These are phyloP conservation scores for Euclidium syriacum DNA, from an alignment of 345 rosid species.

Conservation along the genomic window DNA sequence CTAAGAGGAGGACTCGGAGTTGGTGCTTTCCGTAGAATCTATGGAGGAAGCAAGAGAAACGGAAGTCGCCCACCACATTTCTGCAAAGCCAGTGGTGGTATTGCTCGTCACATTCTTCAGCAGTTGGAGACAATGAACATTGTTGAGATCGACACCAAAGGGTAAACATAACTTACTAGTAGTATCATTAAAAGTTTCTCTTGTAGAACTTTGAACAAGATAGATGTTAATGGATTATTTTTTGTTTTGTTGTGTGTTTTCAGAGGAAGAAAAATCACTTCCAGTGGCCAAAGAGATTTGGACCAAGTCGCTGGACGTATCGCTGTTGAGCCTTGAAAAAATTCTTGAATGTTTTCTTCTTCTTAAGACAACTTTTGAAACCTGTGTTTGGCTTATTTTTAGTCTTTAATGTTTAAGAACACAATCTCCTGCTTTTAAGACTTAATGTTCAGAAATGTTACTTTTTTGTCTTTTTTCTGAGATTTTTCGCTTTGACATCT, in stretches of 20 bases:
- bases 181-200: not conserved
- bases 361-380: slow-evolving; percentile 18
- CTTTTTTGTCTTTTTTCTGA: not conserved
- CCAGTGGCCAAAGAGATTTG: slow-evolving; percentile 81
- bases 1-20: slow-evolving; percentile 91
- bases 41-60: slow-evolving; percentile 85
- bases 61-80: slow-evolving; percentile 83
- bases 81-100: slow-evolving; percentile 83
- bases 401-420: not conserved
- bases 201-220: not conserved
- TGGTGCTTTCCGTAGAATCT: slow-evolving; percentile 75
- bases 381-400: slow-evolving; percentile 11
- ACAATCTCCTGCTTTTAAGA: no score
- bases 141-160: slow-evolving; percentile 56
- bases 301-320: slow-evolving; percentile 90
- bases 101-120: slow-evolving; percentile 84
- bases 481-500: not conserved
- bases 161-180: slow-evolving; percentile 29
- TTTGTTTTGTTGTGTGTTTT: not conserved
- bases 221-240: not conserved
- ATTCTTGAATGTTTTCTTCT: slow-evolving; percentile 8
- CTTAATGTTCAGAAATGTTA: slow-evolving; percentile 19
- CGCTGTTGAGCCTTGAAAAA: slow-evolving; percentile 41
- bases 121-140: slow-evolving; percentile 70
- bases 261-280: slow-evolving; percentile 87